These are phyloP conservation scores for Zygoascus bituminiphila DNA, from an alignment of 805 yeast genomes.

Conservation along the genomic window DNA sequence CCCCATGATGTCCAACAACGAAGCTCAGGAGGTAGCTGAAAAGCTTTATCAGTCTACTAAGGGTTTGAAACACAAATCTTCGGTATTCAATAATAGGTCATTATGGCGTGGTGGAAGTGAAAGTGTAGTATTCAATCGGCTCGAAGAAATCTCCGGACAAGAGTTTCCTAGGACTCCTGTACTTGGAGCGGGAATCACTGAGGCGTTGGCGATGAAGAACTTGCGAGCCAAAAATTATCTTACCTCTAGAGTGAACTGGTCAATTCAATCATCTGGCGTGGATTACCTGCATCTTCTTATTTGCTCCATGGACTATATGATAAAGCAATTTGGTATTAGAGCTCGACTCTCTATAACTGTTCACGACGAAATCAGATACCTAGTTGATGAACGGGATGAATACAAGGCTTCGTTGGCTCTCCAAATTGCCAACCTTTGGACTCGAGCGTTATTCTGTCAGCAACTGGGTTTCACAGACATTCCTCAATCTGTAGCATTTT, in stretches of 20 bases:
- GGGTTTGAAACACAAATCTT: conserved; percentile 43
- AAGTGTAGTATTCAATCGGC: conserved; percentile 78
- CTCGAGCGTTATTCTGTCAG: conserved; percentile 89
- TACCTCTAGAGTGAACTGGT: conserved; percentile 94
- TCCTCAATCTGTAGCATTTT: conserved; percentile 94
- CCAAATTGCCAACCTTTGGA: conserved; percentile 91
- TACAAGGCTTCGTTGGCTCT: conserved; percentile 73
- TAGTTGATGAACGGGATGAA: conserved; percentile 64
- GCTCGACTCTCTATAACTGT: conserved; percentile 82
- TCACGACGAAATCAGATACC: conserved; percentile 87
- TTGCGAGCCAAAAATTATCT: conserved; percentile 54
- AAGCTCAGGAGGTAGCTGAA: conserved; percentile 58
- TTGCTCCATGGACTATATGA: conserved; percentile 79
- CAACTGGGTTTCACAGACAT: conserved; percentile 81
- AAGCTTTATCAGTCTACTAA: conserved; percentile 73
- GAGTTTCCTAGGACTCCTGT: conserved; percentile 82
- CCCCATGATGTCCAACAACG: conserved; percentile 53
- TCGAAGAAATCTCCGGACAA: conserved; percentile 80
- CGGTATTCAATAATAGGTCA: conserved; percentile 26
- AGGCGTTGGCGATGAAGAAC: conserved; percentile 62
- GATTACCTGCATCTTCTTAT: conserved; percentile 84
- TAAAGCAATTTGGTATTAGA: conserved; percentile 51
- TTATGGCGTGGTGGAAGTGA: conserved; percentile 79
- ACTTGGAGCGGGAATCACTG: conserved; percentile 86
- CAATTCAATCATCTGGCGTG: conserved; percentile 96